Evolutionary conservation across 192 early-diverging fungal species (phyloP), one percentile per base, ranked within the genome.

Genomic region (Coemansia sp.): DNA sequence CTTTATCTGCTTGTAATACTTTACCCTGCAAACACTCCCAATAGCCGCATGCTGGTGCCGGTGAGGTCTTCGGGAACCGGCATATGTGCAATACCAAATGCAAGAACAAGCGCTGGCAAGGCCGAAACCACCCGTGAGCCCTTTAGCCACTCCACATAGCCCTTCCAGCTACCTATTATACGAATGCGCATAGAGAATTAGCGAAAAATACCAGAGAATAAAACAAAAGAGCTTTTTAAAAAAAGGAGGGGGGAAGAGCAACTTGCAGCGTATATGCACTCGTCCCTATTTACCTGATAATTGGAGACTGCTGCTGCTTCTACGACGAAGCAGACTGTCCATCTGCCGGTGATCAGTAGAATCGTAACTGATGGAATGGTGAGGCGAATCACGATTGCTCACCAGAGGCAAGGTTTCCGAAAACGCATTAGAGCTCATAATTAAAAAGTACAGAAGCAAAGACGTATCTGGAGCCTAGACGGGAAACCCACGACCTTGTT

Each of bases 21-120:
- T 1, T 39, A 52, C 50, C 73, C 73, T 2, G 66, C 62, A 56
- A 76, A 76, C 6, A 76, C 73, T 11, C 66, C 73, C 10, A 76
- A 48, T n/a, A 76, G 18, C 51, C 73, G 66, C 73, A 76, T 69
- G 34, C 66, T 65, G 10, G 66, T 69, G 41, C 43, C 12, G 2
- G 66, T 54, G 6, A 76, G 44, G 4, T 66, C 73, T 0, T 44
- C 55, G 6, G 73, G 73, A 11, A 28, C 62, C 5, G 73, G 73
- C 17, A 69, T n/a, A 20, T 69, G 40, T 2, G 73, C 66, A 17
- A 76, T 58, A 11, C 30, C 17, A 20, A 76, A 14, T 6, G 73
- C 73, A 0, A 69, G 11, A 10, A 56, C 9, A 9, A 69, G 58
- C 2, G 73, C 66, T 0, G 73, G 73, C 10, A 76, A 51, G 1